Conservation (phyloP, 176 grass and related monocot genomes). For the Aegilops bicornis region DNA sequence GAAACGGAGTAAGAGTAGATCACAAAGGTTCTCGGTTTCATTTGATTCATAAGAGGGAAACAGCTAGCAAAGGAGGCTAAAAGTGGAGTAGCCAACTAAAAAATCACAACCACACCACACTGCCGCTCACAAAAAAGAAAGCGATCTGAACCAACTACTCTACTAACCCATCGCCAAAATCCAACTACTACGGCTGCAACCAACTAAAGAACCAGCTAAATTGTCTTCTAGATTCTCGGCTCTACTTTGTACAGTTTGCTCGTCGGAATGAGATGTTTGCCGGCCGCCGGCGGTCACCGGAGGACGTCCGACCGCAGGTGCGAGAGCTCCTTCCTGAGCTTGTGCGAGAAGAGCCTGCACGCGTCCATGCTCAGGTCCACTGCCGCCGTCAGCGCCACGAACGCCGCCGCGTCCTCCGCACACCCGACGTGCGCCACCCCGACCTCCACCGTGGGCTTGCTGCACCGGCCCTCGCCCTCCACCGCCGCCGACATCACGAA, state of each 20-base stretch:
- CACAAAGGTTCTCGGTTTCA: constrained; percentile 23
- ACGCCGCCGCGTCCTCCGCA: constrained; percentile 88
- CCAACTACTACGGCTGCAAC: constrained; percentile 41
- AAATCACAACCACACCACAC: constrained; percentile 23
- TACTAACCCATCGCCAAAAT: constrained; percentile 39
- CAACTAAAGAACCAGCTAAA: constrained; percentile 19
- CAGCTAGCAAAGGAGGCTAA: constrained; percentile 10
- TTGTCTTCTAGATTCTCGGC: constrained; percentile 20
- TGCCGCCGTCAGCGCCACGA: constrained; percentile 84
- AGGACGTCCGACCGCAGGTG: constrained; percentile 41
- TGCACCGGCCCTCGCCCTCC: constrained; percentile 57
- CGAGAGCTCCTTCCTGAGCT: constrained; percentile 79
- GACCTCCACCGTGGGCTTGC: constrained; percentile 75
- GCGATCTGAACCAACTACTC: constrained; percentile 4
- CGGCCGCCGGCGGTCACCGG: constrained; percentile 31
- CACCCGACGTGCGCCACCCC: constrained; percentile 71
- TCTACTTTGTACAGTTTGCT: constrained; percentile 38
- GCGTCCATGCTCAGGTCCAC: constrained; percentile 97
- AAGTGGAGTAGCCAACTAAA: constrained; percentile 23
- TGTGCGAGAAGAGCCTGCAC: constrained; percentile 87
- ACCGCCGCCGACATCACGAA: constrained; percentile 86
- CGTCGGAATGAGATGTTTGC: constrained; percentile 1
- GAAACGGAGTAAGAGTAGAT: constrained; percentile 2
- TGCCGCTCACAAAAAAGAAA: constrained; percentile 15
- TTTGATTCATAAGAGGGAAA: not conserved